Percentiles rank a stretch among this genome's conserved stretches.
phyloP scores from a whole-genome alignment of 331 rosid species.

The Arachis monticola region DNA sequence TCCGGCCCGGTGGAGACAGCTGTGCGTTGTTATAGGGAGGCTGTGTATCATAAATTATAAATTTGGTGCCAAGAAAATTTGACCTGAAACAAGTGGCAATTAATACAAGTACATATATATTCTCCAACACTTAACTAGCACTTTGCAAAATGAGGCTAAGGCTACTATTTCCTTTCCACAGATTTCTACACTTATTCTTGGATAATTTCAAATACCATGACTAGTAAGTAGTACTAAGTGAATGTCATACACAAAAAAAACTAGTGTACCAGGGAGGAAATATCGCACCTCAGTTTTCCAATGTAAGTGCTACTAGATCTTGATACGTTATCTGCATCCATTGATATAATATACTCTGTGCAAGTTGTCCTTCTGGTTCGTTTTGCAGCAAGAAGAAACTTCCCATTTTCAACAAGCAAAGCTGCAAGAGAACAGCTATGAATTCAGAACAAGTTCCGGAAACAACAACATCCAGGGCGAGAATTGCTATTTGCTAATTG shows the following conservation, averaged over 20 bases:
- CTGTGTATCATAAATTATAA: slow-evolving; percentile 84
- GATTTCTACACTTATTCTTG: not conserved
- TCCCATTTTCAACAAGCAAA: slow-evolving; percentile 87
- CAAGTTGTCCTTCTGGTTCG: slow-evolving; percentile 86
- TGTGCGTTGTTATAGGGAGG: slow-evolving; percentile 75
- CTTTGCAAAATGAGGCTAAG: no score
- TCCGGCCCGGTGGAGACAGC: slow-evolving; percentile 76
- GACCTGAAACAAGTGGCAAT: slow-evolving; percentile 59
- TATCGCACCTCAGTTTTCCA: slow-evolving; percentile 78
- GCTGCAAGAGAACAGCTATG: slow-evolving; percentile 54
- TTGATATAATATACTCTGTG: slow-evolving; percentile 90
- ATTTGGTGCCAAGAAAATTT: slow-evolving; percentile 92
- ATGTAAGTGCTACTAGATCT: slow-evolving; percentile 87
- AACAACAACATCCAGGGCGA: not conserved
- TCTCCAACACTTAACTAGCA: not conserved
- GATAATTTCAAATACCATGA: not conserved
- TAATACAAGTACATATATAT: not conserved
- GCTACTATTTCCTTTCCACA: no score
- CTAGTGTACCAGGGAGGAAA: not conserved
- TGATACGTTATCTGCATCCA: slow-evolving; percentile 84
- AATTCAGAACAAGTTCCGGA: slow-evolving; percentile 26
- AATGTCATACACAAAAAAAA: not conserved
- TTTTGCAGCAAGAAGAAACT: slow-evolving; percentile 92
- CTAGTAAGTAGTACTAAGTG: not conserved
- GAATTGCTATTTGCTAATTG: not conserved